Base-by-base conservation (phyloP, 176 grass and related monocot species). In the Rhynchospora breviuscula region DNA sequence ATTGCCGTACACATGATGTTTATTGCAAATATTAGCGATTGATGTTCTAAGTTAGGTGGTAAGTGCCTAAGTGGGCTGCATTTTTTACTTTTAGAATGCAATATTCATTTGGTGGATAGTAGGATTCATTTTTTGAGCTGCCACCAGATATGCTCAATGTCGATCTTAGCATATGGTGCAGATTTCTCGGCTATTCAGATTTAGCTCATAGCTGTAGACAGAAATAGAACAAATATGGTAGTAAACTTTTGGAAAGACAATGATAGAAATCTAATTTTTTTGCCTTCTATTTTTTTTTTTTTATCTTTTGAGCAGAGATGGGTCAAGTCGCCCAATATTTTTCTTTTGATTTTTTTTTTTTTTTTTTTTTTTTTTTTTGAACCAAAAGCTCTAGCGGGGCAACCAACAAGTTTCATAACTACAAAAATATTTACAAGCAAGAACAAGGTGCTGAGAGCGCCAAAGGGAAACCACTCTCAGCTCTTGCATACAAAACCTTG, bases 71-170 rank as follows among this genome's bases (percentile, higher is more conserved):
- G 48, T 29, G 2, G 44, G 19, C 25, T 53, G 11, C 48, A 51
- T 76, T 76, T 76, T 75, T 52, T 25, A 75, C 2, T 74, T 29
- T 13, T 29, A 53, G 47, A 48, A 52, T 75, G 71, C 35, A 5
- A 26, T 75, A 75, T 75, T 72, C 43, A 3, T 75, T 22, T 75
- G 48, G 10, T 75, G 47, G 46, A 75, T 56, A 78, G 51, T 78
- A 57, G 49, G 51, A 78, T 78, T 78, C 51, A 78, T 78, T 78
- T 40, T 56, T 78, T 57, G 5, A 17, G 49, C 73, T 78, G 51
- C 25, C 22, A 17, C 2, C 13, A 57, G 22, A 78, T 78, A 9
- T 71, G 40, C 73, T 78, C 23, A 8, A 57, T 14, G 51, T 78
- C 56, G 73, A 22, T 57, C n/a, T 54, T 57, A 53, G 22, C 73